Base-by-base conservation (phyloP, 306 rosid species). In the Quercus robur region DNA sequence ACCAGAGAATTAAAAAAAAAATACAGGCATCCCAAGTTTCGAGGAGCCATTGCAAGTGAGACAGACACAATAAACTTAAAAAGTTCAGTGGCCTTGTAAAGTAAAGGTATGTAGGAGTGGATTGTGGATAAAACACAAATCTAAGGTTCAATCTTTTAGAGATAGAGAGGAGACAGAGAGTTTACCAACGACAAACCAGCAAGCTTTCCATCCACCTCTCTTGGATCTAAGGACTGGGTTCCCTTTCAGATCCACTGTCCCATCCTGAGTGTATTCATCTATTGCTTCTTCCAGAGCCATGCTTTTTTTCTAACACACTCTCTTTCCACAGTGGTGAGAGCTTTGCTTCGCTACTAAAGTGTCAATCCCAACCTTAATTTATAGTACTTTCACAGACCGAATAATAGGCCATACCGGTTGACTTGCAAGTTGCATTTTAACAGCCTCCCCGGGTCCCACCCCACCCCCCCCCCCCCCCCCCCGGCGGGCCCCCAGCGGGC, bases 131-230 rank as follows among this genome's bases (percentile, higher is more conserved):
- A 8, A 7, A 8, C 1, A 5, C 15, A 33, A 67, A 31, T 67
- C 26, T 8, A 67, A 0, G 51, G 23, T 20, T 31, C 12, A 9
- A 66, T 30, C 3, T 1, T 2, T 3, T 46, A 30, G 25, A 49
- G 21, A 44, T 20, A 62, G 28, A 69, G 35, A 62, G 73, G 64
- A 64, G 31, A 57, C 61, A 66, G 74, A 55, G 64, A 56, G 76
- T 26, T 25, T 87, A 94, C 98, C 91, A 30, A 94, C 97, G 10
- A 92, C 86, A 76, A 91, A 94, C 82, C 89, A 91, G 82, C 98
- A 94, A 68, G 98, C 98, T 49, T 75, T 91, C 97, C 97, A 94
- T 58, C 97, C 90, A 30, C 98, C 98, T 26, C 82, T 76, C 70
- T 86, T 88, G 90, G 92, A 88, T 71, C 94, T 81, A 75, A 84